phyloP scores from a whole-genome alignment of 805 yeast genomes.

The Priceomyces carsonii region DNA sequence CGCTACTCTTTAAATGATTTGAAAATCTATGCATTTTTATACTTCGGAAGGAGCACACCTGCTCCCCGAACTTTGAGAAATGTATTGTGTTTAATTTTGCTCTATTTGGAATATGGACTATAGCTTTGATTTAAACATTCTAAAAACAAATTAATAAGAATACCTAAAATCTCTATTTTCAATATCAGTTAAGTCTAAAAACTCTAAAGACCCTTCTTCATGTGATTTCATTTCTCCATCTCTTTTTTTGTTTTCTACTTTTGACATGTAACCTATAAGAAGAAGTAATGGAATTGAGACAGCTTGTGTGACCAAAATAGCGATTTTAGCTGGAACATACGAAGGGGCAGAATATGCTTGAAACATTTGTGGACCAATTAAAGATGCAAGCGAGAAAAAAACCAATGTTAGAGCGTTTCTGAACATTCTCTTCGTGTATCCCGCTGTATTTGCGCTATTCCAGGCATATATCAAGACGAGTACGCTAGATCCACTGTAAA shows the following conservation, averaged over 20 bases:
- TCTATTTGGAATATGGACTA: too few relatives aligned
- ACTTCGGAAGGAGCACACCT: too few relatives aligned
- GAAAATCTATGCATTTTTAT: too few relatives aligned
- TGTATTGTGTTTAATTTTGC: too few relatives aligned
- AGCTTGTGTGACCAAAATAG: conserved; percentile 15
- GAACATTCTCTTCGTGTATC: conserved; percentile 14
- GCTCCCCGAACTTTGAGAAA: too few relatives aligned
- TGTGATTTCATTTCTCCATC: conserved; percentile 8
- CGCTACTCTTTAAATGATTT: too few relatives aligned
- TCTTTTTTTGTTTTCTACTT: conserved; percentile 9
- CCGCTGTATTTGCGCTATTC: conserved; percentile 10
- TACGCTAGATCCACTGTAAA: conserved; percentile 25
- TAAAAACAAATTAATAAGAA: too few relatives aligned
- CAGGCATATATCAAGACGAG: conserved; percentile 9
- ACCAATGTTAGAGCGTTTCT: conserved; percentile 29
- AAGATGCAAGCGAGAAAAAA: conserved; percentile 66
- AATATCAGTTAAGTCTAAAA: conserved; percentile 15
- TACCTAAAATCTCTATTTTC: conserved; percentile 16
- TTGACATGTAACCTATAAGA: conserved; percentile 10
- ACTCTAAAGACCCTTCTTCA: conserved; percentile 8
- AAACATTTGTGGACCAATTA: conserved; percentile 23
- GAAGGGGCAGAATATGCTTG: conserved; percentile 12
- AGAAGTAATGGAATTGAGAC: conserved; percentile 10
- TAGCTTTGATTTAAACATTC: too few relatives aligned
- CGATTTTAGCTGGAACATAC: conserved; percentile 15